phyloP scores from a whole-genome alignment of 768 basidiomycete species.

The Leccinum arenicola region DNA sequence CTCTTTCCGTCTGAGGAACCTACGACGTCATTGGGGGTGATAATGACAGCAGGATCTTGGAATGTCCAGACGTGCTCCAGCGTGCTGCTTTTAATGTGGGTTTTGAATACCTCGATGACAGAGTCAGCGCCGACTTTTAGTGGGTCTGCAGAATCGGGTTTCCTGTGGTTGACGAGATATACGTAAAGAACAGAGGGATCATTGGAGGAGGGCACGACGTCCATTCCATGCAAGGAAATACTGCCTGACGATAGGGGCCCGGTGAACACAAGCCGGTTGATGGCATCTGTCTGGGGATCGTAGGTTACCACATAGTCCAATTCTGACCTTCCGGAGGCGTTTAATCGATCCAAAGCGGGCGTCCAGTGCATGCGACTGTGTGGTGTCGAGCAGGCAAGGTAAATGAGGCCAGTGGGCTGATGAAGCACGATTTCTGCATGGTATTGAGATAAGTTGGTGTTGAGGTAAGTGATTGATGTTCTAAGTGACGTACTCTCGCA shows the following conservation, averaged over 20 bases:
- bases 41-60: conserved; percentile 44
- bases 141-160: conserved; percentile 41
- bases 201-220: conserved; percentile 53
- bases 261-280: conserved; percentile 45
- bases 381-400: conserved; percentile 60
- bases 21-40: conserved; percentile 72
- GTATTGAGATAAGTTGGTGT: conserved; percentile 10
- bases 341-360: conserved; percentile 39
- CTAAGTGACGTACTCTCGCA: conserved; percentile 55
- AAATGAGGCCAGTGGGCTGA: conserved; percentile 52
- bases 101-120: conserved; percentile 67
- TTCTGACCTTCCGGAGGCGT: conserved; percentile 37
- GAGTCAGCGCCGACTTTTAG: conserved; percentile 63
- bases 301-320: conserved; percentile 61
- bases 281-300: conserved; percentile 42
- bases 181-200: conserved; percentile 53
- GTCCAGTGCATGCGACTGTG: conserved; percentile 49
- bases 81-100: conserved; percentile 39
- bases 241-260: conserved; percentile 39
- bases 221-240: conserved; percentile 65
- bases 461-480: neutral
- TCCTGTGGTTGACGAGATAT: conserved; percentile 72
- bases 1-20: conserved; percentile 61
- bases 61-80: conserved; percentile 59
- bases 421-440: conserved; percentile 56